These are phyloP conservation scores for Dysphania ambrosioides DNA, from an alignment of 148 eudicot species.

Conservation along the genomic window DNA sequence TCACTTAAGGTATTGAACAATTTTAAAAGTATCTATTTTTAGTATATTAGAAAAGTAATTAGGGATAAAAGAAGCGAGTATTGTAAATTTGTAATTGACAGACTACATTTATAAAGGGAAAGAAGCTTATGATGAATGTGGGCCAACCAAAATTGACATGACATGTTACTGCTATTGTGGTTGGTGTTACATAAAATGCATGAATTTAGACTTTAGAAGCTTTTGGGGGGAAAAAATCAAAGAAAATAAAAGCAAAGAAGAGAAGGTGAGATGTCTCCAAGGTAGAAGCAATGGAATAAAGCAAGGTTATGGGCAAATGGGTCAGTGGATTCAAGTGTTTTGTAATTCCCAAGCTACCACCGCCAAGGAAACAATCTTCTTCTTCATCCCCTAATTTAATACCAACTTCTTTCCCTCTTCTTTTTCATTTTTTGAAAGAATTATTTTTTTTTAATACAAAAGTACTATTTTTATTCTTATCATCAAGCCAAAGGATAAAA, in stretches of 20 bases:
- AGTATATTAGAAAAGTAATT: too few species aligned
- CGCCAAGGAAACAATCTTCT: slow-evolving; percentile 32
- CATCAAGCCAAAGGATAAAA: slow-evolving; percentile 17
- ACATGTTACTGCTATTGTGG: slow-evolving; percentile 19
- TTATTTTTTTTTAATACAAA: neutral
- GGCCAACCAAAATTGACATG: slow-evolving; percentile 27
- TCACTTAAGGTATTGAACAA: too few species aligned
- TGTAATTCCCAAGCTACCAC: slow-evolving; percentile 37
- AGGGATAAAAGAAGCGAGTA: too few species aligned
- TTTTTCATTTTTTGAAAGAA: neutral
- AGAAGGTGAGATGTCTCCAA: slow-evolving; percentile 19
- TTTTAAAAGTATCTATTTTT: too few species aligned
- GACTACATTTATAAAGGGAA: neutral
- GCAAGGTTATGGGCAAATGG: slow-evolving; percentile 23
- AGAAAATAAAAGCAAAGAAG: slow-evolving; percentile 3
- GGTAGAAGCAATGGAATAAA: slow-evolving; percentile 30
- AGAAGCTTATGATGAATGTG: slow-evolving; percentile 19
- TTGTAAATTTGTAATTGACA: neutral
- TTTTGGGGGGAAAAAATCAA: neutral
- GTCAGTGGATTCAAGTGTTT: slow-evolving; percentile 26
- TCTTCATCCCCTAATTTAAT: neutral
- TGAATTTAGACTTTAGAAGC: slow-evolving; percentile 20
- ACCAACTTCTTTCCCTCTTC: neutral
- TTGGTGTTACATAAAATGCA: slow-evolving; percentile 14
- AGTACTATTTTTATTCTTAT: slow-evolving; percentile 1